Evolutionary conservation across 2,329 filamentous ascomycete species (phyloP).

Genomic region (Colletotrichum brevisporum): DNA sequence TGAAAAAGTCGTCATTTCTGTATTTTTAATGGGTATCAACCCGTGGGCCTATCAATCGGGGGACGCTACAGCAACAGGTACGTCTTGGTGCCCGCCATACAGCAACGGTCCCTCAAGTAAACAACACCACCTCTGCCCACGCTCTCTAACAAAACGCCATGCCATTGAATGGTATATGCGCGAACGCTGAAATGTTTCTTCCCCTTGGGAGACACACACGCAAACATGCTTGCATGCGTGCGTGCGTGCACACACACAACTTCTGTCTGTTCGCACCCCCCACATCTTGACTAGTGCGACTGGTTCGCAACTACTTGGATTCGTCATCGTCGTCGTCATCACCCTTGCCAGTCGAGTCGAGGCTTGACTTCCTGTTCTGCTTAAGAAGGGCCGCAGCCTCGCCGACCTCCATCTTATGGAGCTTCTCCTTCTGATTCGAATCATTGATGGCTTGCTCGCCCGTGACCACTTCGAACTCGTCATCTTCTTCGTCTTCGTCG

Average conservation of each 20-base stretch:
- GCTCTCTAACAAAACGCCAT: conserved; percentile 20
- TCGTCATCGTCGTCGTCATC: conserved; percentile 57
- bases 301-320: conserved; percentile 36
- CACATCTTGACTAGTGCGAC: conserved; percentile 29
- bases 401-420: conserved; percentile 73
- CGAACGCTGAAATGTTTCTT: background rate
- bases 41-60: background rate
- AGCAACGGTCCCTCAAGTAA: conserved; percentile 4
- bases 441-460: conserved; percentile 58
- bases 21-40: conserved; percentile 39
- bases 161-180: background rate
- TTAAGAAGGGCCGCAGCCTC: conserved; percentile 67
- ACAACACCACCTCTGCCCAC: conserved; percentile 20
- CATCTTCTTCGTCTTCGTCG: conserved; percentile 57
- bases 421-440: conserved; percentile 65
- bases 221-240: background rate
- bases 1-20: background rate
- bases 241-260: background rate
- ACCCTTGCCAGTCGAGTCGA: conserved; percentile 45
- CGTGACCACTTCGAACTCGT: conserved; percentile 58
- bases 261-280: conserved; percentile 43
- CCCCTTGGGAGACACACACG: background rate
- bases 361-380: conserved; percentile 44
- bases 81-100: background rate
- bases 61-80: background rate